Percentiles rank a stretch among this genome's conserved stretches.
Evolutionary conservation across 2,329 filamentous ascomycete species (phyloP).

Genomic region (Pseudopithomyces chartarum): DNA sequence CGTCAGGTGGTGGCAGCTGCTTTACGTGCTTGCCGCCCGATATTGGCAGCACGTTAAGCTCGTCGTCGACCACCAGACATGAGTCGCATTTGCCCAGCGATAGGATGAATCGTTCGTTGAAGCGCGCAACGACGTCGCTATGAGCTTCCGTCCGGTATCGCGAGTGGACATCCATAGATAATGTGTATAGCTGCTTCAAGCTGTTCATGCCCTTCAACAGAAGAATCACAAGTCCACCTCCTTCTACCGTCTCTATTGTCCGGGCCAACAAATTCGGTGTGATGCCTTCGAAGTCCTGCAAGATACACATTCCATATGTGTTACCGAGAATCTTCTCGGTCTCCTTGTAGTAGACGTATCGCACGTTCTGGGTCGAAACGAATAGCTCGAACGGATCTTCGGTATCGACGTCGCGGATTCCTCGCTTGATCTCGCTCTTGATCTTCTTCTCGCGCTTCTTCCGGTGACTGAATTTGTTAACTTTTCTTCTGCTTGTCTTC

Average conservation of each 20-base stretch:
- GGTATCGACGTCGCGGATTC: conserved; percentile 86
- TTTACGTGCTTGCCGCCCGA: conserved; percentile 92
- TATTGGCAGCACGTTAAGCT: conserved; percentile 95
- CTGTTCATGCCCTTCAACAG: conserved; percentile 96
- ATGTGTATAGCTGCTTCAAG: conserved; percentile 92
- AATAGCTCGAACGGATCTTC: conserved; percentile 98
- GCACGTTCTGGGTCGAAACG: conserved; percentile 93
- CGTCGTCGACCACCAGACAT: conserved; percentile 95
- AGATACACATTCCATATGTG: conserved; percentile 96
- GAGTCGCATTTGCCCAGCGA: conserved; percentile 94
- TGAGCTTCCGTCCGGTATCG: conserved; percentile 96
- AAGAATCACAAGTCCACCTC: conserved; percentile 87
- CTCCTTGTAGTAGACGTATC: conserved; percentile 99
- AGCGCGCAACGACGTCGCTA: conserved; percentile 89
- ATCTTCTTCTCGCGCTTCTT: conserved; percentile 99
- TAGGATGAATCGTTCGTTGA: conserved; percentile 96
- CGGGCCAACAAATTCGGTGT: conserved; percentile 95
- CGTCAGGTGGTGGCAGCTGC: conserved; percentile 75
- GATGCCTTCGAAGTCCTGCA: conserved; percentile 97
- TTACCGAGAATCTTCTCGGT: conserved; percentile 98
- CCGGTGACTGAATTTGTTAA: conserved; percentile 65
- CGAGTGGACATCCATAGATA: conserved; percentile 98
- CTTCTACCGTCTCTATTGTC: conserved; percentile 96
- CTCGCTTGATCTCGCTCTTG: conserved; percentile 96
- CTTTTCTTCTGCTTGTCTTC: neutral